Percentiles rank a stretch among this genome's conserved stretches.
Conservation (phyloP, 2,329 filamentous ascomycete species). For the Scedosporium apiospermum region DNA sequence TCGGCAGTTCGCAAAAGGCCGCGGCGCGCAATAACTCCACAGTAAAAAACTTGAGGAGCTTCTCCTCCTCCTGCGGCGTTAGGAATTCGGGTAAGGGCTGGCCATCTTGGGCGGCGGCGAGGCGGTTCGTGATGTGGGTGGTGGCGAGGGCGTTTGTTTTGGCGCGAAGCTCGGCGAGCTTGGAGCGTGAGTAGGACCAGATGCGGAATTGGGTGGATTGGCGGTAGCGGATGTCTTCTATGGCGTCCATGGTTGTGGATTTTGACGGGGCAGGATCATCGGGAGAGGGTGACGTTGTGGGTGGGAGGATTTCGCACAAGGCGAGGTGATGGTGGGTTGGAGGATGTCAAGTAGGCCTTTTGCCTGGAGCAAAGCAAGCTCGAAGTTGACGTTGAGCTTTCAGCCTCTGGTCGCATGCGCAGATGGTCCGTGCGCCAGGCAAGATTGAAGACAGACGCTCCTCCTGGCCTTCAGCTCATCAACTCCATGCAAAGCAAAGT, state of each 20-base stretch:
- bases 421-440: neutral
- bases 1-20: conserved; percentile 30
- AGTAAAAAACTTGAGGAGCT: conserved; percentile 70
- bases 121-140: conserved; percentile 46
- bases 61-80: conserved; percentile 72
- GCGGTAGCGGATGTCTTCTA: conserved; percentile 83
- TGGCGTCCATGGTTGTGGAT: conserved; percentile 3
- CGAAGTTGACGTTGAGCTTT: neutral
- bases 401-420: neutral
- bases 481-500: no score
- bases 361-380: neutral
- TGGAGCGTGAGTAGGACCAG: conserved; percentile 79
- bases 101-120: conserved; percentile 18
- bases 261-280: neutral
- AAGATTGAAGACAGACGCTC: no score
- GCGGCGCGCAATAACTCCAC: conserved; percentile 48
- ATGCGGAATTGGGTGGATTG: conserved; percentile 82
- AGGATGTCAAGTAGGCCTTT: neutral
- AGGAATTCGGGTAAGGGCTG: conserved; percentile 63
- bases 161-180: conserved; percentile 60
- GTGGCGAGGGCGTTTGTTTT: conserved; percentile 71
- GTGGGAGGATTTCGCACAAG: neutral
- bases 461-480: no score
- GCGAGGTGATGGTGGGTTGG: neutral
- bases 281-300: neutral